These are phyloP conservation scores for Silene coronaria DNA, from an alignment of 179 eudicot genomes.

Conservation along the genomic window DNA sequence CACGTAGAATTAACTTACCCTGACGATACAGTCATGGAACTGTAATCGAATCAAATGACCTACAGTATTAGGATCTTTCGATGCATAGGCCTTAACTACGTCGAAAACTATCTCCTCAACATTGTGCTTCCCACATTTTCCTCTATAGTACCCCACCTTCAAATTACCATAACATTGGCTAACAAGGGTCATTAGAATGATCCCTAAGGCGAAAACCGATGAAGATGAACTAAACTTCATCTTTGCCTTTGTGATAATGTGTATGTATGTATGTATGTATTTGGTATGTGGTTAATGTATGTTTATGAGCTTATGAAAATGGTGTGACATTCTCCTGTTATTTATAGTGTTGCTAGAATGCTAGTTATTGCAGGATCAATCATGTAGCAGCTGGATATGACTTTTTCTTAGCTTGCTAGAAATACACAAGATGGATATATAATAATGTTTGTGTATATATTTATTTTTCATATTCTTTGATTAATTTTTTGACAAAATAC, in stretches of 20 bases:
- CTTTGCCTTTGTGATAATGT: slow-evolving; percentile 1
- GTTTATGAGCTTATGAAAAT: slow-evolving; percentile 10
- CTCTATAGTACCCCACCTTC: slow-evolving; percentile 20
- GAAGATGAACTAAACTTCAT: slow-evolving; percentile 17
- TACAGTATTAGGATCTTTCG: slow-evolving; percentile 8
- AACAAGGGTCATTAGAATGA: slow-evolving; percentile 24
- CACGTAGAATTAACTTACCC: neutral
- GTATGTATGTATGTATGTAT: neutral
- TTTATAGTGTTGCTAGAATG: slow-evolving; percentile 8
- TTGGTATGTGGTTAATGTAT: neutral
- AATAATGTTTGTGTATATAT: neutral
- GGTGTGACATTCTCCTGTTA: neutral
- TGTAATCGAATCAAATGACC: slow-evolving; percentile 21
- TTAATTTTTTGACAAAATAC: neutral
- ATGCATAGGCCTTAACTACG: slow-evolving; percentile 8
- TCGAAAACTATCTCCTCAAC: slow-evolving; percentile 19
- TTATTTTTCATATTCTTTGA: no score
- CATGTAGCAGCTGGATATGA: slow-evolving; percentile 11
- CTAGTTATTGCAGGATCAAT: neutral
- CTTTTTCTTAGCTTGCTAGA: slow-evolving; percentile 3
- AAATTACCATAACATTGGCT: slow-evolving; percentile 18
- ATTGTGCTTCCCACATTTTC: slow-evolving; percentile 27
- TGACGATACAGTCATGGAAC: slow-evolving; percentile 25
- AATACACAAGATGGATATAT: neutral
- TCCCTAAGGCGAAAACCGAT: slow-evolving; percentile 3